A percentile compares a stretch with the other conserved stretches of the same genome.
phyloP scores from a whole-genome alignment of 768 basidiomycete genomes.

The Hortiboletus flavorubellus region DNA sequence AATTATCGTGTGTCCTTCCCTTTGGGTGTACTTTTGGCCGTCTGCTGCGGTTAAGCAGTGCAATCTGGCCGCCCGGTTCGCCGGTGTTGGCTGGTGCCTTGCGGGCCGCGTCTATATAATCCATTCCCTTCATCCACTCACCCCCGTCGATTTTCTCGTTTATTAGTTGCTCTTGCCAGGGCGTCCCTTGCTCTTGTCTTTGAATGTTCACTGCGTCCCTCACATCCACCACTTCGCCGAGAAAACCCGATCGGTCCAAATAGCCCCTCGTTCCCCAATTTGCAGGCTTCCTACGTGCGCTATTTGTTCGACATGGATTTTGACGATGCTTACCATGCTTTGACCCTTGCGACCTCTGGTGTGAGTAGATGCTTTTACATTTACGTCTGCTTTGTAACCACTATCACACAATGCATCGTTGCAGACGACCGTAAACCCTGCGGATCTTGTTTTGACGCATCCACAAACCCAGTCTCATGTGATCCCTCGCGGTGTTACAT shows the following conservation, averaged over 20 bases:
- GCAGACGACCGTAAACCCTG: slow-evolving; percentile 5
- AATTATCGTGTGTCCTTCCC: neutral
- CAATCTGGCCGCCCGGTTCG: neutral
- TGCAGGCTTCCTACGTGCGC: neutral
- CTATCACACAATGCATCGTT: neutral
- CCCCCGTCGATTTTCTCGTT: neutral
- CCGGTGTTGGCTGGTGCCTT: neutral
- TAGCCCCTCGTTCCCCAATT: neutral
- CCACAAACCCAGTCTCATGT: neutral
- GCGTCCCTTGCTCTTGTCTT: neutral
- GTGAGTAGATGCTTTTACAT: slow-evolving; percentile 3
- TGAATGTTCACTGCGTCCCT: neutral
- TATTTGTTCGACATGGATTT: slow-evolving; percentile 1
- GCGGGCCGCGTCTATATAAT: neutral
- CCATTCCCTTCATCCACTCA: neutral
- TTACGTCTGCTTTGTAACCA: neutral
- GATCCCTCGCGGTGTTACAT: too few relatives aligned
- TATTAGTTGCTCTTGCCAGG: neutral
- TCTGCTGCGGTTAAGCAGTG: neutral
- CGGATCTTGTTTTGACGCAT: neutral
- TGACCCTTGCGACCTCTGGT: neutral
- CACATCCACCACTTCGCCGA: neutral
- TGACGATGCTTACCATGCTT: neutral
- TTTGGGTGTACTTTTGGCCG: neutral
- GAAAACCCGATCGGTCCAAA: neutral